Base-by-base conservation (phyloP, 345 rosid species). In the Iberis pinnata region DNA sequence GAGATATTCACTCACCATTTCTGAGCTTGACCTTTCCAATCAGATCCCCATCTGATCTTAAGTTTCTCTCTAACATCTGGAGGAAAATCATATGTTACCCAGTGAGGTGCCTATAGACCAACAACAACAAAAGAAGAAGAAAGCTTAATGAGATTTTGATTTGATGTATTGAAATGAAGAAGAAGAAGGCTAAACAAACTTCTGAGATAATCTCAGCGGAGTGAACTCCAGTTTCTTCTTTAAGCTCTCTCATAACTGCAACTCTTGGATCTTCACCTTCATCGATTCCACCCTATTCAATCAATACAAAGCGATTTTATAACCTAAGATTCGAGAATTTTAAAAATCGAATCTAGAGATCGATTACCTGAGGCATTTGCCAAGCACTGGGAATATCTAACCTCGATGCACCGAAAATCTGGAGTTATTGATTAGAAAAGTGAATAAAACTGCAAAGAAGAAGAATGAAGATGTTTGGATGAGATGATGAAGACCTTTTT, bases 1-100 rank as follows among this genome's bases (percentile, higher is more conserved):
- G n/a, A n/a, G n/a, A n/a, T n/a, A n/a, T n/a, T n/a, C n/a, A 56
- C 95, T 50, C 32, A 85, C 98, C 98, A 92, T 70, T 85, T 92
- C 64, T 92, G 97, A 9, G 95, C 97, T 75, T 92, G 97, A 49
- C 98, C 98, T 68, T 88, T 85, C 95, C 95, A 92, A 67, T 85
- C 95, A 12, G 84, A 66, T 51, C 97, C 97, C 97, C 97, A 88
- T 42, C 72, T 80, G 42, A 44, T 61, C 61, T 77, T 83, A 20
- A 92, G 86, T 40, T 85, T 92, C 76, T 81, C 95, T 58, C 98
- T 72, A 12, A 81, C 95, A 36, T 80, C 73, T 18, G 96, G 83
- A 9, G 98, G 96, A 73, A 92, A 88, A 75, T 92, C 94, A 35
- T 92, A 92, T 0, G 97, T 69, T 62, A 88, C 50, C 98, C 98